phyloP scores from a whole-genome alignment of 2,329 filamentous ascomycete genomes.

The Aspergillus pseudoglaucus region DNA sequence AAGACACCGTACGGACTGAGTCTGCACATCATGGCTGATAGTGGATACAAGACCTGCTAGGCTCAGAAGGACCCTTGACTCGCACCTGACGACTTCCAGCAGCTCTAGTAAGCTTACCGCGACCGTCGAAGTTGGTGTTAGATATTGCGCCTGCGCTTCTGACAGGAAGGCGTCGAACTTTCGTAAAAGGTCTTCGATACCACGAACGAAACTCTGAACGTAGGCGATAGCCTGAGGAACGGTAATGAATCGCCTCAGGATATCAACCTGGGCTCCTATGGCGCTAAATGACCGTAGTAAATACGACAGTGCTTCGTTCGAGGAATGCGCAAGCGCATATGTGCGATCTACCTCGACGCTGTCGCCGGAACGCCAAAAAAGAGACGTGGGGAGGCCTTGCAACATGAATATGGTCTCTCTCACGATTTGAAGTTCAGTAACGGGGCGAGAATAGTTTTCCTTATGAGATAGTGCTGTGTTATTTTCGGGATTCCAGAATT shows the following conservation, averaged over 20 bases:
- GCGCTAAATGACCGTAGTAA: slow-evolving; percentile 38
- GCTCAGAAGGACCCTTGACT: slow-evolving; percentile 51
- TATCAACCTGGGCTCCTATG: slow-evolving; percentile 44
- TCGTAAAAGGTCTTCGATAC: slow-evolving; percentile 51
- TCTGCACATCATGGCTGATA: slow-evolving; percentile 39
- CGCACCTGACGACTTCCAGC: slow-evolving; percentile 50
- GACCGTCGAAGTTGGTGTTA: slow-evolving; percentile 47
- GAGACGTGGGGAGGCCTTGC: slow-evolving; percentile 64
- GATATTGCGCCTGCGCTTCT: slow-evolving; percentile 53
- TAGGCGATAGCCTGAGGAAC: slow-evolving; percentile 48
- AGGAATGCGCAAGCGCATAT: slow-evolving; percentile 31
- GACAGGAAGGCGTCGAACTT: slow-evolving; percentile 56
- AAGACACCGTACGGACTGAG: slow-evolving; percentile 63
- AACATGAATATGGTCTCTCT: slow-evolving; percentile 84
- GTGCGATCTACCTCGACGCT: slow-evolving; percentile 31
- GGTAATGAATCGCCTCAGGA: slow-evolving; percentile 45
- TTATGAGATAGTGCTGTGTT: slow-evolving; percentile 6
- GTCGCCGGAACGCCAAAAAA: slow-evolving; percentile 51
- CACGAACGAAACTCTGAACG: slow-evolving; percentile 65
- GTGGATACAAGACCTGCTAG: slow-evolving; percentile 58
- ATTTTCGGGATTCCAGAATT: slow-evolving; percentile 43
- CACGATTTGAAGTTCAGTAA: slow-evolving; percentile 67
- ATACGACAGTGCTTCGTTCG: slow-evolving; percentile 23
- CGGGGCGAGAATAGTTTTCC: slow-evolving; percentile 20
- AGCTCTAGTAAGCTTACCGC: slow-evolving; percentile 63